phyloP scores from a whole-genome alignment of 768 basidiomycete genomes.

The Pleurotus citrinopileatus region DNA sequence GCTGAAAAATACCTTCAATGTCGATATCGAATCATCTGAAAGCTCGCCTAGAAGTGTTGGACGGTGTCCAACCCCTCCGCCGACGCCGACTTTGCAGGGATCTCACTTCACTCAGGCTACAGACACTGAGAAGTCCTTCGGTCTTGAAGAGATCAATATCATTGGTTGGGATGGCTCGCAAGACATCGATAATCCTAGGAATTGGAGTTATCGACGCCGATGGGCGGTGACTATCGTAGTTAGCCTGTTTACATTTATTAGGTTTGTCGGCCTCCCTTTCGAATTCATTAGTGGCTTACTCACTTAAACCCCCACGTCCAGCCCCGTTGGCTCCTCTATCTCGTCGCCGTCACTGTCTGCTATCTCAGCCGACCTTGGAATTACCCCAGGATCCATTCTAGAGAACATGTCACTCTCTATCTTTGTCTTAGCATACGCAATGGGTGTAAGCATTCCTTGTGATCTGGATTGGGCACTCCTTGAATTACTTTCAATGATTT shows the following conservation, averaged over 20 bases:
- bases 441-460: conserved; percentile 22
- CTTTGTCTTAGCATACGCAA: conserved; percentile 39
- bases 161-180: conserved; percentile 30
- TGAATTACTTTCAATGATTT: background rate
- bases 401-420: conserved; percentile 40
- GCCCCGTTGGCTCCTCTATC: conserved; percentile 32
- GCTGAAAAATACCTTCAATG: no score
- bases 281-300: background rate
- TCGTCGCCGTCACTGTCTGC: conserved; percentile 22
- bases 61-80: no score
- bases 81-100: no score
- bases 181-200: conserved; percentile 28
- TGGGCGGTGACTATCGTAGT: conserved; percentile 51
- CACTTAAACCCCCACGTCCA: conserved; percentile 1
- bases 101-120: no score
- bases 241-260: conserved; percentile 54
- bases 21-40: no score
- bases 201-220: conserved; percentile 43
- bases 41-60: no score
- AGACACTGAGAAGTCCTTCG: no score
- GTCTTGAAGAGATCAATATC: no score
- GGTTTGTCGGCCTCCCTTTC: conserved; percentile 15
- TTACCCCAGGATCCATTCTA: conserved; percentile 28
- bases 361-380: conserved; percentile 25
- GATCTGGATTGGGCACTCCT: background rate